Percentiles rank a stretch among this genome's conserved stretches.
Conservation (phyloP, 2,329 filamentous ascomycete genomes). For the Scopulariopsis brevicaulis region DNA sequence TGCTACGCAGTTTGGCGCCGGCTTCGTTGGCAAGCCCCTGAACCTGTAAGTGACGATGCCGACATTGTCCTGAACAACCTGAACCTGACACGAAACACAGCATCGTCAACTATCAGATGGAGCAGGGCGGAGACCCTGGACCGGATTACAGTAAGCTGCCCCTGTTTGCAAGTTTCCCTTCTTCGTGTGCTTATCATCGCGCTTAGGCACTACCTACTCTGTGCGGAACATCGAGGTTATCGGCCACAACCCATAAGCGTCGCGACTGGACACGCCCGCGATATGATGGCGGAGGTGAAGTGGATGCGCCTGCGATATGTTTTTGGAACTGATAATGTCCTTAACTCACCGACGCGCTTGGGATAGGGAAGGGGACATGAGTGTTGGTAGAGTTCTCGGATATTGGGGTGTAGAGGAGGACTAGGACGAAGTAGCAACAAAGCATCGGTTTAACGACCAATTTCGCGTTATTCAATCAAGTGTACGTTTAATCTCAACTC, state of each 20-base stretch:
- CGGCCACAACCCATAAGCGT: background rate
- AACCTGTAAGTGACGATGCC: background rate
- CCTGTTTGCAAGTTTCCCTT: background rate
- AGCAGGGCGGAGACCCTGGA: conserved; percentile 27
- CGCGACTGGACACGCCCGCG: background rate
- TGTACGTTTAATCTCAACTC: no score
- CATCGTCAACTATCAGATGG: conserved; percentile 31
- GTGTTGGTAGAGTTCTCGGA: no score
- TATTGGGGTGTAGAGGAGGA: no score
- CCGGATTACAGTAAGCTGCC: conserved; percentile 11
- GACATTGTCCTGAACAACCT: conserved; percentile 13
- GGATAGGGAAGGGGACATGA: no score
- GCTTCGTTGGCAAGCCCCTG: conserved; percentile 25
- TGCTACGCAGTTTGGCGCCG: conserved; percentile 35
- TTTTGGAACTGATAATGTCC: no score
- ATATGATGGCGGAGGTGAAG: background rate
- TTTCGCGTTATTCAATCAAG: no score
- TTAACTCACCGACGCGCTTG: no score
- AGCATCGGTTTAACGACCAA: no score
- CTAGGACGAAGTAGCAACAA: no score
- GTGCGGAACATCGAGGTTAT: background rate
- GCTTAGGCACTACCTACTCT: background rate
- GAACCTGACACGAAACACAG: conserved; percentile 9
- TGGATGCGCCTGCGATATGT: no score
- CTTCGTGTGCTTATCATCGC: background rate